phyloP scores from a whole-genome alignment of 2,329 filamentous ascomycete genomes.

The Leptosphaerulina australis region DNA sequence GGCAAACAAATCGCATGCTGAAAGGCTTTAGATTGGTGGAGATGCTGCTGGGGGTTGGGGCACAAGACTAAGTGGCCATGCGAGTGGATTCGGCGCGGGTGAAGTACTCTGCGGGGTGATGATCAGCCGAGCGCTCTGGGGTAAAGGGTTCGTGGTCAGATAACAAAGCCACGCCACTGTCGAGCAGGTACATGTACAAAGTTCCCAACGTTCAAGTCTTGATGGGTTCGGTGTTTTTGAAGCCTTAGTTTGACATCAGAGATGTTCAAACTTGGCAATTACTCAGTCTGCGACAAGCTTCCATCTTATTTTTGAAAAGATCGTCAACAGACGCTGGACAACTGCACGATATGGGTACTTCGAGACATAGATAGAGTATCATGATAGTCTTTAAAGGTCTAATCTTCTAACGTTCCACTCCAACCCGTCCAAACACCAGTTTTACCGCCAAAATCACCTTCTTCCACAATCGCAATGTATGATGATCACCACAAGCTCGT shows the following conservation, averaged over 20 bases:
- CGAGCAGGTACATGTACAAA: neutral
- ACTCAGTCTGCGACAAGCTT: neutral
- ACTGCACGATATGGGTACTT: neutral
- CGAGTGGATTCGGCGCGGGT: constrained; percentile 5
- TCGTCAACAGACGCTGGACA: neutral
- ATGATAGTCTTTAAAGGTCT: too few species aligned
- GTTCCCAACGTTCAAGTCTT: neutral
- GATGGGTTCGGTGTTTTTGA: neutral
- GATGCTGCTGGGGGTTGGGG: neutral
- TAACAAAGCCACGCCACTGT: neutral
- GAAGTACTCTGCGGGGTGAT: constrained; percentile 17
- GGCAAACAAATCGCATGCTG: neutral
- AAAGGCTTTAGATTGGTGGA: constrained; percentile 5
- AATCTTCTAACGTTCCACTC: too few species aligned
- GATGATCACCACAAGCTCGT: neutral
- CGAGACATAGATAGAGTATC: neutral
- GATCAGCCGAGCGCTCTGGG: constrained; percentile 22
- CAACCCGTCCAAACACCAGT: neutral
- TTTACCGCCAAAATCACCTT: neutral
- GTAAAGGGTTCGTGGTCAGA: neutral
- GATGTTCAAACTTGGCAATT: neutral
- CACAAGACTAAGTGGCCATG: neutral
- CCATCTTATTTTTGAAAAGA: neutral
- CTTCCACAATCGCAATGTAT: neutral
- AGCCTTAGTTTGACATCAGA: neutral